Conservation (phyloP, 2,329 filamentous ascomycete genomes). For the Fusarium virguliforme region DNA sequence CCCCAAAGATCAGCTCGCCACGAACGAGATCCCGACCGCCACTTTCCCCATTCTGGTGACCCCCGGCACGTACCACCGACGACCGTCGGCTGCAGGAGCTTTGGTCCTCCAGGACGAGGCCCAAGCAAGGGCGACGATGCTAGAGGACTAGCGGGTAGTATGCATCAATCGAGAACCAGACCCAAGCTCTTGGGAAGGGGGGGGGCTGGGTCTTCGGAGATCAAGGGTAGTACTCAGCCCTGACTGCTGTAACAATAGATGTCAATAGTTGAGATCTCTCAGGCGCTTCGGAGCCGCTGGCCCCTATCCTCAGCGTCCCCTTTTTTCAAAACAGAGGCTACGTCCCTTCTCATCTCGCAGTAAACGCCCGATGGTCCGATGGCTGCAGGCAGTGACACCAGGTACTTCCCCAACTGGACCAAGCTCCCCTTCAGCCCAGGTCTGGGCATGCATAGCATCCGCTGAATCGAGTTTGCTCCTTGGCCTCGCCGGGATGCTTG, state of each 20-base stretch:
- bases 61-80: neutral
- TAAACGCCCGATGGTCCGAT: constrained; percentile 4
- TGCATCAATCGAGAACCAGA: constrained; percentile 1
- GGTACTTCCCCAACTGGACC: neutral
- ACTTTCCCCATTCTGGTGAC: constrained; percentile 1
- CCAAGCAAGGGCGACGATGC: neutral
- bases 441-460: constrained; percentile 2
- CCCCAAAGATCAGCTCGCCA: constrained; percentile 10
- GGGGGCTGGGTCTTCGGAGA: constrained; percentile 7
- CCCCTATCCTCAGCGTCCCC: neutral
- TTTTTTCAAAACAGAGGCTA: neutral
- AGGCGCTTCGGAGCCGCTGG: neutral
- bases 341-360: neutral
- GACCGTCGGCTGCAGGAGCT: constrained; percentile 4
- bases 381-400: neutral
- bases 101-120: constrained; percentile 1
- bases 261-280: constrained; percentile 1
- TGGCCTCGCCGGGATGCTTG: constrained; percentile 2
- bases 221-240: neutral
- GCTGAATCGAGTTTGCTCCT: neutral
- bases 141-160: neutral
- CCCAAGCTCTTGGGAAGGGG: neutral
- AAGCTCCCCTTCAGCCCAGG: neutral
- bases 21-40: constrained; percentile 6
- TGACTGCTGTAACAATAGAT: neutral